Evolutionary conservation across 2,329 filamentous ascomycete species (phyloP), one percentile per base, ranked within the genome.

Genomic region (Sporothrix mexicana): DNA sequence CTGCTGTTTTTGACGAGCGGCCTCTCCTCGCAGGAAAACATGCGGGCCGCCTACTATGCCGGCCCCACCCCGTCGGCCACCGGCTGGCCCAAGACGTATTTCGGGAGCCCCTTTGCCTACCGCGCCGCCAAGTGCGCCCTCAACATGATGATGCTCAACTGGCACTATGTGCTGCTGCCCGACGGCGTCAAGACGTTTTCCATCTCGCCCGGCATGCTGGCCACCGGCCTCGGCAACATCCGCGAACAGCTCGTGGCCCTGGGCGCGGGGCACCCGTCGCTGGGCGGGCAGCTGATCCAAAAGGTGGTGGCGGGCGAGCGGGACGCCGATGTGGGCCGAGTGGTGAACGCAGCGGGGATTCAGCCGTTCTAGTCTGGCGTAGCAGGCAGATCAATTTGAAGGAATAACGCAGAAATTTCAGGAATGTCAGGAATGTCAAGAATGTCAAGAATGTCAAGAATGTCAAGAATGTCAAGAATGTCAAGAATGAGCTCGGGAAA

Each of bases 131-230:
- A 86, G 78, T 82, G 81, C 2, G 84, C 81, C 0, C 76, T 86
- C 73, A 86, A 85, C 73, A 86, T 86, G 84, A 72, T 86, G 75
- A 84, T 86, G 83, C 78, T 81, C 5, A 81, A 84, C 71, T 86
- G 82, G 82, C 68, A 77, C 41, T 79, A 82, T 49, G 74, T 81
- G 0, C 78, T 88, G 41, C 80, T 79, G 62, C 80, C 82, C 1
- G 86, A 88, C 57, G 85, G 85, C 0, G 84, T 88, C 5, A 86
- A 85, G 76, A 83, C 85, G 0, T 88, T 81, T 79, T 77, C 77
- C 43, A 77, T 88, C n/a, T 83, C 80, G 6, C 86, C 86, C 0
- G 87, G 86, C 0, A 82, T 83, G 64, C 76, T 88, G 59, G 85
- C 83, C 0, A 88, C 86, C 0, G 81, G 81, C 0, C 74, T 88